Percentiles rank a stretch among this genome's conserved stretches.
These are phyloP conservation scores for Strigomonas culicis DNA, from an alignment of 208 protist species.

Conservation along the genomic window DNA sequence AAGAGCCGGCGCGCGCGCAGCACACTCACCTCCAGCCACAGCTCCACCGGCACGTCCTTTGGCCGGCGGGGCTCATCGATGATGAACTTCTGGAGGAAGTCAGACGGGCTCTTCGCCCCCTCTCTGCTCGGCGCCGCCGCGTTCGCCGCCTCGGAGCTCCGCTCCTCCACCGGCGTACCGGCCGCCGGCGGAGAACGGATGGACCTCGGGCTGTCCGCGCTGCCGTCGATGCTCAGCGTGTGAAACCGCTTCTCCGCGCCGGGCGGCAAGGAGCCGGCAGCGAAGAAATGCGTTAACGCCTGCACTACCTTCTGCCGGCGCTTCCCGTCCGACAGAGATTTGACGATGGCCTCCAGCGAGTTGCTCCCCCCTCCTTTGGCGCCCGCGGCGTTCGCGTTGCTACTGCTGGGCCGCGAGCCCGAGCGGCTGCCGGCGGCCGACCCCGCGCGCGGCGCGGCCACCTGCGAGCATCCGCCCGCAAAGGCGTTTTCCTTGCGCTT, in stretches of 20 bases:
- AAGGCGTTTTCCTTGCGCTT: background rate
- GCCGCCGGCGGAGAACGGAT: too few relatives aligned
- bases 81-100: background rate
- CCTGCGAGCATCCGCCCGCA: background rate
- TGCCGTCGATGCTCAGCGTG: too few relatives aligned
- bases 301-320: background rate
- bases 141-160: background rate
- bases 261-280: too few relatives aligned
- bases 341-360: background rate
- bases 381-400: background rate
- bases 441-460: background rate
- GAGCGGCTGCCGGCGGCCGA: background rate
- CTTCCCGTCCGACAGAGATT: background rate
- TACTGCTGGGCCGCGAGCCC: background rate
- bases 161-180: background rate
- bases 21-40: slow-evolving; percentile 44
- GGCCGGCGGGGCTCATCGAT: slow-evolving; percentile 11
- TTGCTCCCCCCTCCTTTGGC: background rate
- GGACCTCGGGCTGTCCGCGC: too few relatives aligned
- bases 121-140: background rate
- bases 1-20: slow-evolving; percentile 22
- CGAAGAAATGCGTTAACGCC: background rate
- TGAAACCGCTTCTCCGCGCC: too few relatives aligned
- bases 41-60: slow-evolving; percentile 30
- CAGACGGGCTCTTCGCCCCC: background rate